A percentile compares a stretch with the other conserved stretches of the same genome.
phyloP scores from a whole-genome alignment of 768 basidiomycete genomes.

The Obba rivulosa region DNA sequence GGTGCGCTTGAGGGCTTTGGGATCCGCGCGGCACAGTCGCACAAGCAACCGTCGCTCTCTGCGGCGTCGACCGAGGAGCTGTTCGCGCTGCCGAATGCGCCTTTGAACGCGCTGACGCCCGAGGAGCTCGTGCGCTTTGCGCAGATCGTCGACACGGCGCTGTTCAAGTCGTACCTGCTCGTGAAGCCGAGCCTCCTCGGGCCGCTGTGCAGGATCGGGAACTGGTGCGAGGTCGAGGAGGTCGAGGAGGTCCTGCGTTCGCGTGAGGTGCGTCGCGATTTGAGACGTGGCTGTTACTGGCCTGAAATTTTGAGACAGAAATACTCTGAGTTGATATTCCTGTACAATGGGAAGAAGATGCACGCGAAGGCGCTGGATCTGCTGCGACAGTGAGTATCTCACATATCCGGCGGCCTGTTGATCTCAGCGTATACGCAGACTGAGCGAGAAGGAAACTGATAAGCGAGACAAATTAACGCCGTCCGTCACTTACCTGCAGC shows the following conservation, averaged over 20 bases:
- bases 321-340: constrained; percentile 82
- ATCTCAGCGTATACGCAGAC: constrained; percentile 35
- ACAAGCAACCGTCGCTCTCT: constrained; percentile 64
- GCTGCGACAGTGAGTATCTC: constrained; percentile 68
- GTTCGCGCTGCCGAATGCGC: constrained; percentile 70
- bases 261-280: constrained; percentile 53
- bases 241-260: constrained; percentile 83
- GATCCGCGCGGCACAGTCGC: constrained; percentile 65
- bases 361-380: constrained; percentile 82
- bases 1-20: constrained; percentile 68
- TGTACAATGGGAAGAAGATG: constrained; percentile 96
- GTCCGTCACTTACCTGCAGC: constrained; percentile 86
- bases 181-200: constrained; percentile 78
- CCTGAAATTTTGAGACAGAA: constrained; percentile 47
- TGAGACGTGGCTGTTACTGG: neutral
- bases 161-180: constrained; percentile 89
- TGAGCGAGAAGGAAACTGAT: constrained; percentile 75
- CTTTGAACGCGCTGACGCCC: constrained; percentile 66
- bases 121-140: constrained; percentile 85
- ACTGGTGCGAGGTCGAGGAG: constrained; percentile 96
- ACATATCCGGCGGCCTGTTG: no score
- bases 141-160: constrained; percentile 90
- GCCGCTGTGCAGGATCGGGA: constrained; percentile 82
- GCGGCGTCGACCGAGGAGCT: constrained; percentile 71
- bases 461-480: constrained; percentile 74